Evolutionary conservation across 192 early-diverging fungal genomes (phyloP).

Genomic region (Coemansia sp.): DNA sequence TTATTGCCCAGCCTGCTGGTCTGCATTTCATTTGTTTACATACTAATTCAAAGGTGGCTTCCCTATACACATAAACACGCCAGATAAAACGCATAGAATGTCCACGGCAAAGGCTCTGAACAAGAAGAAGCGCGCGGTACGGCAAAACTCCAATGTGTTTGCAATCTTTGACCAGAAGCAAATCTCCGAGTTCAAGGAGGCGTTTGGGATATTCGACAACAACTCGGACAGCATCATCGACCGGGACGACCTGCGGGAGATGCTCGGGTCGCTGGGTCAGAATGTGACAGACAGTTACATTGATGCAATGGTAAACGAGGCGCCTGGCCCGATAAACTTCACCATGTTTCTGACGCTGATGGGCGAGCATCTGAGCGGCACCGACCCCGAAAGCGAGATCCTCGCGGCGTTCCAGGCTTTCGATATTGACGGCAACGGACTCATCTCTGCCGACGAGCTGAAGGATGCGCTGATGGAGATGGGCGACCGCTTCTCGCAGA

Average conservation of each 20-base stretch:
- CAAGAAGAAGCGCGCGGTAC: conserved; percentile 86
- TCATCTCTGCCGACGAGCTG: conserved; percentile 77
- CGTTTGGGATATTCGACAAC: conserved; percentile 94
- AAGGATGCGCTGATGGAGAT: conserved; percentile 89
- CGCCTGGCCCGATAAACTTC: conserved; percentile 90
- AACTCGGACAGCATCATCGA: conserved; percentile 90
- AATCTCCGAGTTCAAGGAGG: conserved; percentile 95
- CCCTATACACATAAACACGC: background rate
- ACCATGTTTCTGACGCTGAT: conserved; percentile 96
- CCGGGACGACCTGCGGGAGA: conserved; percentile 89
- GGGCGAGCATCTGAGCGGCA: conserved; percentile 89
- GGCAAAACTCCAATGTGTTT: conserved; percentile 97
- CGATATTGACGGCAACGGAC: conserved; percentile 81
- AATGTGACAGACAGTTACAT: conserved; percentile 71
- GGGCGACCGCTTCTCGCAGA: conserved; percentile 90
- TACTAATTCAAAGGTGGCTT: background rate
- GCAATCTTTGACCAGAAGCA: conserved; percentile 96
- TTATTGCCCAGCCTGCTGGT: background rate
- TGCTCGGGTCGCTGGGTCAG: conserved; percentile 77
- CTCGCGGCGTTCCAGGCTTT: conserved; percentile 90
- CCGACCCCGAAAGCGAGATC: conserved; percentile 90
- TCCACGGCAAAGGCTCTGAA: conserved; percentile 44
- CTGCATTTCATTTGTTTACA: background rate
- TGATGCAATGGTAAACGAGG: conserved; percentile 88
- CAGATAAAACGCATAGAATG: conserved; percentile 10